Conservation (phyloP, 257 asterid genomes). For the Capsicum rhomboideum region DNA sequence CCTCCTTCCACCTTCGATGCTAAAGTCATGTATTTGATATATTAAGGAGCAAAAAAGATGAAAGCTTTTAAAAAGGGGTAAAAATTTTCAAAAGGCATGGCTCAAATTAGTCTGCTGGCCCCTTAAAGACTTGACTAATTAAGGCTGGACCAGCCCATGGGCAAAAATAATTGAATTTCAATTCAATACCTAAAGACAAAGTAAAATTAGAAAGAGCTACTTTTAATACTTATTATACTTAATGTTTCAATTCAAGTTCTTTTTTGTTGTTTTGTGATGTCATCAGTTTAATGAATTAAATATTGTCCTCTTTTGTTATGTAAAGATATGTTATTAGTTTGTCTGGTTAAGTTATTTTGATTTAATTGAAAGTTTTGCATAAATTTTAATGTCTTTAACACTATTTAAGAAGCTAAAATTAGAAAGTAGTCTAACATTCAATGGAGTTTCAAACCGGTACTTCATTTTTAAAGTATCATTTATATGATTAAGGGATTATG, state of each 20-base stretch:
- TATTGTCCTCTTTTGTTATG: background rate
- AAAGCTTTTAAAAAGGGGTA: no score
- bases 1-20: no score
- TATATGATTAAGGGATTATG: background rate
- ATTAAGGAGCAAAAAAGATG: no score
- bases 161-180: background rate
- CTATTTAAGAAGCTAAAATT: background rate
- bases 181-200: background rate
- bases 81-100: no score
- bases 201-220: background rate
- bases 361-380: background rate
- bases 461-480: background rate
- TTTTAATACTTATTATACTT: no score
- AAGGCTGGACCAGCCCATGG: background rate
- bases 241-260: background rate
- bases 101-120: no score
- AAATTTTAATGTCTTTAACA: background rate
- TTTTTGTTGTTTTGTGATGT: background rate
- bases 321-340: background rate
- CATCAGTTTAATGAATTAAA: background rate
- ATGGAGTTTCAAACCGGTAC: background rate
- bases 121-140: no score
- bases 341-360: background rate
- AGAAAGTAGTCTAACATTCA: background rate
- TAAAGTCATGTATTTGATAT: no score